Evolutionary conservation across 2,329 filamentous ascomycete genomes (phyloP).

Genomic region (Fusarium subtropicale): DNA sequence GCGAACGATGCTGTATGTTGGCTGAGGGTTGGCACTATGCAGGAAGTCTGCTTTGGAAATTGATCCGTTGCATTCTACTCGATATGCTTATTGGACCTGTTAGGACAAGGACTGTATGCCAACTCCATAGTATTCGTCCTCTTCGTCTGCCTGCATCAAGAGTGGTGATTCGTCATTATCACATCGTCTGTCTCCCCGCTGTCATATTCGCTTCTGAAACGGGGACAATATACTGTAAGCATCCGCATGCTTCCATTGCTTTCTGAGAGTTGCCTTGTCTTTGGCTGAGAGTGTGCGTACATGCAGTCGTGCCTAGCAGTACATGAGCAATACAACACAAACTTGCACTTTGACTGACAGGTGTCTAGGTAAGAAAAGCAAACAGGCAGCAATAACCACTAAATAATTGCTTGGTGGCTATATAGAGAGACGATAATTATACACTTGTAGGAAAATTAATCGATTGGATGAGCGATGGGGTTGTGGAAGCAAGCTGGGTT

Average conservation of each 20-base stretch:
- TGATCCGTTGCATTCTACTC: conserved; percentile 8
- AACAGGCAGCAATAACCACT: neutral
- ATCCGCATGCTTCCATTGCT: conserved; percentile 29
- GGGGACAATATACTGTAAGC: conserved; percentile 11
- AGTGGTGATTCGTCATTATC: conserved; percentile 32
- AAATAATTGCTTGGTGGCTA: neutral
- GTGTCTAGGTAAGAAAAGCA: neutral
- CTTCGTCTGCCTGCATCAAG: conserved; percentile 15
- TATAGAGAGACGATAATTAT: neutral
- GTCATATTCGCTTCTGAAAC: conserved; percentile 10
- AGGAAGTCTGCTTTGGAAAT: conserved; percentile 9
- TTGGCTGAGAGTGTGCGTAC: conserved; percentile 11
- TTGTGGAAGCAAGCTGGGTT: conserved; percentile 9
- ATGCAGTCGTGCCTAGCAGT: conserved; percentile 13
- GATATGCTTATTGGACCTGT: conserved; percentile 13
- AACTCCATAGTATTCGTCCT: conserved; percentile 3
- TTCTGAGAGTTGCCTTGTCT: conserved; percentile 21
- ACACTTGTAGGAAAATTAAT: neutral
- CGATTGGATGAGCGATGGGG: neutral
- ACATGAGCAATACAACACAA: conserved; percentile 15
- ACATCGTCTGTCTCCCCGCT: conserved; percentile 22
- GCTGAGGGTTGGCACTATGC: conserved; percentile 9
- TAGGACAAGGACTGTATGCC: conserved; percentile 13
- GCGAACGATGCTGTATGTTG: neutral
- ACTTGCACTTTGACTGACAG: neutral